A percentile compares a stretch with the other conserved stretches of the same genome.
Evolutionary conservation across 352 stramenopile species (phyloP).

Genomic region (Globisporangium sylvaticum): DNA sequence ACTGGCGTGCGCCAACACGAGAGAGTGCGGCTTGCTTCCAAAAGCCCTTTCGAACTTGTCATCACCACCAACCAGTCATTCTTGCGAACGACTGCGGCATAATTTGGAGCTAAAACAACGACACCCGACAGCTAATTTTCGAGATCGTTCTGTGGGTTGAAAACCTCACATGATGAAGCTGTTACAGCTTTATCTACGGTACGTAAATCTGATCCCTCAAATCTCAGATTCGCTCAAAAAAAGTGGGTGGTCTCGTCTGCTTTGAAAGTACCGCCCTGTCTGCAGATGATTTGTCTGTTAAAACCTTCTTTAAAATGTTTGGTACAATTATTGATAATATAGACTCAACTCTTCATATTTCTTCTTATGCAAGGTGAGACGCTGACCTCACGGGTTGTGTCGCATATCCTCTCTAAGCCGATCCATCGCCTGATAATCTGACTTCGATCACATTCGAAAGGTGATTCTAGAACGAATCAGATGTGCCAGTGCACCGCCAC

Average conservation of each 20-base stretch:
- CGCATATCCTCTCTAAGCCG: not conserved
- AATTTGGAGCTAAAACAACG: not conserved
- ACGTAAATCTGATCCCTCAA: not conserved
- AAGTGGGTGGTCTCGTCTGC: not conserved
- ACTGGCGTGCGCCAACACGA: not conserved
- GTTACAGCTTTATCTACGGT: not conserved
- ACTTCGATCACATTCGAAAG: conserved; percentile 1
- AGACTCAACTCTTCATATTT: no score
- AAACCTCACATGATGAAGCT: not conserved
- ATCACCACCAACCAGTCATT: not conserved
- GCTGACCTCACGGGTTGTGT: not conserved
- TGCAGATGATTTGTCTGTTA: not conserved
- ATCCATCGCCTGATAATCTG: not conserved
- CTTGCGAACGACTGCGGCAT: not conserved
- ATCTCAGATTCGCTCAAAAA: not conserved
- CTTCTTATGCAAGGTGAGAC: no score
- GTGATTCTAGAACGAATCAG: not conserved
- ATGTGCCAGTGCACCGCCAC: not conserved
- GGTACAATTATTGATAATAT: no score
- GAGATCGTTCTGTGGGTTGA: not conserved
- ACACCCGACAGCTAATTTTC: not conserved
- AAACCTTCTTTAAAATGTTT: no score
- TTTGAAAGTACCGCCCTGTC: not conserved
- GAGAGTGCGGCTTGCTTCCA: not conserved
- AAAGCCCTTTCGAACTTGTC: no score